Evolutionary conservation across 163 green algal genomes (phyloP).

Genomic region (Picocystis sp.): DNA sequence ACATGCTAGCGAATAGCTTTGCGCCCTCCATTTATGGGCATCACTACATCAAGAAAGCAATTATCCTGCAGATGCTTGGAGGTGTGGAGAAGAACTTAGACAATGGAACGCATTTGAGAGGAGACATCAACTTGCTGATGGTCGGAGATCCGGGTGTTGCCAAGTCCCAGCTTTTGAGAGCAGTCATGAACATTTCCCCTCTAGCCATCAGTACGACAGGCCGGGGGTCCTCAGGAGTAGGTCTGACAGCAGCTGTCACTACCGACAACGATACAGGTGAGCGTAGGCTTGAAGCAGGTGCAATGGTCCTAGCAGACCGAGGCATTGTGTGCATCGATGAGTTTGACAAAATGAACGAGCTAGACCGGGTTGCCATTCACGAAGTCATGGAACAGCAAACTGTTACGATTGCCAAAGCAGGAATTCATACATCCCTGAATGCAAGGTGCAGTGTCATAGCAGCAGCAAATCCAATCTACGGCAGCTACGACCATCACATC

Average conservation of each 20-base stretch:
- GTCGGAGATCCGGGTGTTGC: constrained; percentile 44
- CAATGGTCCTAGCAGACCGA: constrained; percentile 96
- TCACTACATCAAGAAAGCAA: constrained; percentile 72
- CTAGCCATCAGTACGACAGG: constrained; percentile 62
- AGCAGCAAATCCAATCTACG: constrained; percentile 93
- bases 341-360: constrained; percentile 99
- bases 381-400: constrained; percentile 62
- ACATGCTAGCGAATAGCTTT: constrained; percentile 68
- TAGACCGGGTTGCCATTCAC: constrained; percentile 92
- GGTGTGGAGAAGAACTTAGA: constrained; percentile 63
- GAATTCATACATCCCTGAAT: constrained; percentile 89
- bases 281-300: constrained; percentile 86
- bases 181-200: constrained; percentile 84
- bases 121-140: constrained; percentile 94
- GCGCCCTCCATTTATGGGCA: constrained; percentile 95
- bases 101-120: constrained; percentile 62
- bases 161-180: constrained; percentile 74
- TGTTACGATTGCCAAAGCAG: constrained; percentile 97
- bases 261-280: constrained; percentile 82
- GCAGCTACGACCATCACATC: constrained; percentile 73
- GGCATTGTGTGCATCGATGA: constrained; percentile 98
- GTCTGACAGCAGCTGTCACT: constrained; percentile 91
- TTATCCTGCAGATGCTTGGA: constrained; percentile 81
- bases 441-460: constrained; percentile 89
- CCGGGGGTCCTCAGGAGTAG: constrained; percentile 86